Conservation (phyloP, 1,284 basidiomycete species). For the Inonotus hispidus region DNA sequence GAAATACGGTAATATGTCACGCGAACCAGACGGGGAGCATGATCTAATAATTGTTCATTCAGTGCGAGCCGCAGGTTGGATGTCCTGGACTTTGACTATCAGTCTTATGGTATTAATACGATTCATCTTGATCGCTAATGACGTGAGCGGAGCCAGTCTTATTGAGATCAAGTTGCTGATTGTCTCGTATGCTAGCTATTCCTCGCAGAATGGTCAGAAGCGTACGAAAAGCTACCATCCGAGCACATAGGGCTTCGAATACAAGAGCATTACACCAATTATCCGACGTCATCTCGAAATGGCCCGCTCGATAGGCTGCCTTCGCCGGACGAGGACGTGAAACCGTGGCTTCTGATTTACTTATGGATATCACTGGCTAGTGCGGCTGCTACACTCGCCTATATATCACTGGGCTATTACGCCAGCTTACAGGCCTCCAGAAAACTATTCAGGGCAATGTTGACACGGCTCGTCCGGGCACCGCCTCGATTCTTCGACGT, state of each 20-base stretch:
- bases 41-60: constrained; percentile 37
- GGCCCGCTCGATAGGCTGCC: constrained; percentile 38
- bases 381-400: constrained; percentile 47
- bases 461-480: constrained; percentile 50
- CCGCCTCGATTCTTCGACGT: constrained; percentile 35
- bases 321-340: constrained; percentile 50
- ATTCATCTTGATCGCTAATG: constrained; percentile 50
- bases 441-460: constrained; percentile 47
- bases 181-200: constrained; percentile 40
- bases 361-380: constrained; percentile 54
- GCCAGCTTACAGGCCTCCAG: constrained; percentile 62
- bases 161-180: background rate
- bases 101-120: constrained; percentile 51
- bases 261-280: constrained; percentile 29
- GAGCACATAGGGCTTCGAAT: background rate
- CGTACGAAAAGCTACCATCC: constrained; percentile 38
- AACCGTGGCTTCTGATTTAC: constrained; percentile 63
- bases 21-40: background rate
- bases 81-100: constrained; percentile 50
- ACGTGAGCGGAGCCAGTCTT: constrained; percentile 38
- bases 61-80: constrained; percentile 53
- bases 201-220: constrained; percentile 61
- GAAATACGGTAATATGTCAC: constrained; percentile 9
- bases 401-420: constrained; percentile 61
- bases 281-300: constrained; percentile 27